These are phyloP conservation scores for Pinus taeda DNA, from an alignment of 75 land plant species.

Conservation along the genomic window DNA sequence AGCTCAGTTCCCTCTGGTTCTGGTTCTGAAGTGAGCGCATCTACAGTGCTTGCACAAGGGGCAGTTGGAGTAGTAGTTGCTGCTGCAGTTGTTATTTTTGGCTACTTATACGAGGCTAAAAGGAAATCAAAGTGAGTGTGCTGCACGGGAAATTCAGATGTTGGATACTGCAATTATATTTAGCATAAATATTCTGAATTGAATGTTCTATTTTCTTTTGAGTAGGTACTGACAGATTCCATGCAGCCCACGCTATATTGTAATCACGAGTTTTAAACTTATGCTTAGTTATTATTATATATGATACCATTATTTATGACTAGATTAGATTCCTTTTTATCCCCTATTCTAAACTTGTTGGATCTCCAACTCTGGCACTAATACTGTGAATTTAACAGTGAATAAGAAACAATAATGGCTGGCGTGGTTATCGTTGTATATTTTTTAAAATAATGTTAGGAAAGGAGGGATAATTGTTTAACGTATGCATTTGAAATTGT, in stretches of 20 bases:
- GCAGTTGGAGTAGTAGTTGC: constrained; percentile 90
- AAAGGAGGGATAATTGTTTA: too few species aligned
- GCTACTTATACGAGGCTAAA: constrained; percentile 77
- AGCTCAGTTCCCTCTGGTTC: constrained; percentile 2
- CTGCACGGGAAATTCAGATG: too few species aligned
- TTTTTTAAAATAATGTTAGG: too few species aligned
- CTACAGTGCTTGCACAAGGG: constrained; percentile 64
- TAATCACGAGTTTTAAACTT: background rate
- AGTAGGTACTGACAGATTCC: background rate
- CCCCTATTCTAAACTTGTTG: too few species aligned
- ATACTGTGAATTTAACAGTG: too few species aligned
- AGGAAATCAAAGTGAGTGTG: constrained; percentile 22
- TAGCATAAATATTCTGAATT: too few species aligned
- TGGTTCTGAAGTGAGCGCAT: background rate
- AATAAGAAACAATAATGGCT: too few species aligned
- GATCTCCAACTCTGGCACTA: background rate
- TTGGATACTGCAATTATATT: too few species aligned
- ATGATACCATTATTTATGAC: background rate
- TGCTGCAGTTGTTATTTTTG: constrained; percentile 70
- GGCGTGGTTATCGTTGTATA: too few species aligned
- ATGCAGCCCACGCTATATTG: background rate
- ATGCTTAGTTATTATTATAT: background rate
- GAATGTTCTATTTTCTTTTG: too few species aligned
- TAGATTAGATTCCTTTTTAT: background rate
- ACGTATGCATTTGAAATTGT: too few species aligned